Conservation (phyloP, 805 yeast species). For the Vanderwaltozyma polyspora region DNA sequence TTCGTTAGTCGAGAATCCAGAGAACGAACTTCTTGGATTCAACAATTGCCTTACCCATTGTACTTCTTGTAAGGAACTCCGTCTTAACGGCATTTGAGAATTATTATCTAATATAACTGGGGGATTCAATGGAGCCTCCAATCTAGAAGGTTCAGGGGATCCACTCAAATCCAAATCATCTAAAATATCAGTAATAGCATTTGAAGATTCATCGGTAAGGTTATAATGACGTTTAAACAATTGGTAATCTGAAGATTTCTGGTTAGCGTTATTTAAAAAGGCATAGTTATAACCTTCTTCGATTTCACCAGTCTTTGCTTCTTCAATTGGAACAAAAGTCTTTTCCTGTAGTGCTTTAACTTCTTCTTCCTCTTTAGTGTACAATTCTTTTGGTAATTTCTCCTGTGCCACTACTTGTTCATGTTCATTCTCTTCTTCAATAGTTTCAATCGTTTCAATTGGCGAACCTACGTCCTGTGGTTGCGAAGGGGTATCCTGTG, state of each 20-base stretch:
- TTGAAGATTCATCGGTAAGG: slow-evolving; percentile 16
- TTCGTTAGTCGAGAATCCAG: slow-evolving; percentile 19
- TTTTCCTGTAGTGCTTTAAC: no score
- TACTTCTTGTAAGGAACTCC: slow-evolving; percentile 25
- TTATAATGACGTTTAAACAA: slow-evolving; percentile 21
- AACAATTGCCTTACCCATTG: slow-evolving; percentile 24
- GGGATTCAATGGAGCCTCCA: slow-evolving; percentile 2
- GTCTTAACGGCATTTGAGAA: slow-evolving; percentile 4
- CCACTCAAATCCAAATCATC: slow-evolving; percentile 9
- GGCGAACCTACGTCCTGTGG: slow-evolving; percentile 7
- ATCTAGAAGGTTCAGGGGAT: neutral
- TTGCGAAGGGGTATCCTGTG: slow-evolving; percentile 6
- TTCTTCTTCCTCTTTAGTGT: neutral
- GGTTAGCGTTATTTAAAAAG: neutral
- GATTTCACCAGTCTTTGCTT: no score
- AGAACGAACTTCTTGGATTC: slow-evolving; percentile 29
- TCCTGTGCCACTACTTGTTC: neutral
- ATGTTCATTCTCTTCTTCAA: neutral
- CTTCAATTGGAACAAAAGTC: no score
- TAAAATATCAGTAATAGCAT: slow-evolving; percentile 14
- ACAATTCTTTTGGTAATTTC: neutral
- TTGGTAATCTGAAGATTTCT: slow-evolving; percentile 12
- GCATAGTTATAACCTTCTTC: neutral
- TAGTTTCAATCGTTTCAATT: slow-evolving; percentile 7
- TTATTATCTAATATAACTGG: neutral